Conservation (phyloP, 1,284 basidiomycete genomes). For the Puccinia sorghi region DNA sequence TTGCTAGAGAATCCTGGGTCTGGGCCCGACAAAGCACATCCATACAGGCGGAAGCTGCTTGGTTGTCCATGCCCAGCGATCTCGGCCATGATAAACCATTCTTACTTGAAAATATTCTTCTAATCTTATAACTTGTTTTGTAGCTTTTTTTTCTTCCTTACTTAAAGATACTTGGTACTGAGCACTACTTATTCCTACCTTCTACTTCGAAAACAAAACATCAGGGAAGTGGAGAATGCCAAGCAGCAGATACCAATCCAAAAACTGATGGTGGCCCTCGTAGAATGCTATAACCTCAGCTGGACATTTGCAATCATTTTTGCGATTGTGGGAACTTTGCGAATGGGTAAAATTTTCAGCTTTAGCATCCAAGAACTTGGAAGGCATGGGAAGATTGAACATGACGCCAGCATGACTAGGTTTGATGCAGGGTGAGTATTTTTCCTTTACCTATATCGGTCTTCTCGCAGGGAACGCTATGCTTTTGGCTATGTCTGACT, state of each 20-base stretch:
- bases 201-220: too few species aligned
- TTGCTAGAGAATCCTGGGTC: not conserved
- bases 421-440: constrained; percentile 28
- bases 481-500: not conserved
- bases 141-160: not conserved
- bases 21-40: constrained; percentile 29
- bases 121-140: not conserved
- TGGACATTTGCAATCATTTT: constrained; percentile 28
- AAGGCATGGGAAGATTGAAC: constrained; percentile 36
- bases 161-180: not conserved
- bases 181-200: not conserved
- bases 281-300: constrained; percentile 39
- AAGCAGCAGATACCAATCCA: constrained; percentile 22
- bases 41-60: constrained; percentile 17
- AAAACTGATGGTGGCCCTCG: constrained; percentile 19
- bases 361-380: constrained; percentile 36
- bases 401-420: constrained; percentile 45
- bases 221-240: constrained; percentile 25
- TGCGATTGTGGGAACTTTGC: constrained; percentile 10
- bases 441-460: too few species aligned
- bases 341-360: not conserved
- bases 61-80: constrained; percentile 41
- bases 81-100: constrained; percentile 42
- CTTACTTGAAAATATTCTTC: constrained; percentile 28
- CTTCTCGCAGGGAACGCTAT: too few species aligned